phyloP scores from a whole-genome alignment of 345 rosid genomes.

The Heritiera fomes region DNA sequence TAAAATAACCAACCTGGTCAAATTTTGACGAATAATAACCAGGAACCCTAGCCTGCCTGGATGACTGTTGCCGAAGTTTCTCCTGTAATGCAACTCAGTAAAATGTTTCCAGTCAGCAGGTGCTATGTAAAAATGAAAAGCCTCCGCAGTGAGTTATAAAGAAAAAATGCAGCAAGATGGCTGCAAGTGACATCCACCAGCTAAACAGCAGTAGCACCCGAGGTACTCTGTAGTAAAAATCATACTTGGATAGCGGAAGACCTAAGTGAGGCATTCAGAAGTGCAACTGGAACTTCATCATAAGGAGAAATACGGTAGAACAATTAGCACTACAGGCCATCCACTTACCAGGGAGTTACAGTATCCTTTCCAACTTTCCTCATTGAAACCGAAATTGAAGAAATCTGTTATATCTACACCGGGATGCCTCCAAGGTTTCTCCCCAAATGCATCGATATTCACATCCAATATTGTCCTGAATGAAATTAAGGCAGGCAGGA shows the following conservation, averaged over 20 bases:
- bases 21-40: constrained; percentile 24
- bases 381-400: constrained; percentile 70
- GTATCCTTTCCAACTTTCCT: constrained; percentile 68
- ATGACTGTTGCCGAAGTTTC: constrained; percentile 28
- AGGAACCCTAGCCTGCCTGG: constrained; percentile 23
- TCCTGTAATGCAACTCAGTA: constrained; percentile 34
- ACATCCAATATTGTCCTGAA: constrained; percentile 58
- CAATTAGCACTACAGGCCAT: constrained; percentile 7
- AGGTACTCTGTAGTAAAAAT: neutral
- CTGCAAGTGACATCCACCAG: neutral
- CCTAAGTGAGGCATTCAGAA: neutral
- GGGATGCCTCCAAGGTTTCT: constrained; percentile 62
- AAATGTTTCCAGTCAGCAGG: constrained; percentile 1
- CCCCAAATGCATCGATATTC: constrained; percentile 48
- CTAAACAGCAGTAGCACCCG: neutral
- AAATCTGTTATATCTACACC: constrained; percentile 54
- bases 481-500: constrained; percentile 12
- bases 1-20: constrained; percentile 28
- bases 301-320: neutral
- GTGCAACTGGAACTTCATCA: neutral
- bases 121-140: constrained; percentile 3
- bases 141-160: neutral
- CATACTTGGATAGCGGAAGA: constrained; percentile 8
- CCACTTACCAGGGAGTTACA: constrained; percentile 54
- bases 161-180: neutral